These are phyloP conservation scores for Fusarium nygamai DNA, from an alignment of 2,329 filamentous ascomycete species.

Conservation along the genomic window DNA sequence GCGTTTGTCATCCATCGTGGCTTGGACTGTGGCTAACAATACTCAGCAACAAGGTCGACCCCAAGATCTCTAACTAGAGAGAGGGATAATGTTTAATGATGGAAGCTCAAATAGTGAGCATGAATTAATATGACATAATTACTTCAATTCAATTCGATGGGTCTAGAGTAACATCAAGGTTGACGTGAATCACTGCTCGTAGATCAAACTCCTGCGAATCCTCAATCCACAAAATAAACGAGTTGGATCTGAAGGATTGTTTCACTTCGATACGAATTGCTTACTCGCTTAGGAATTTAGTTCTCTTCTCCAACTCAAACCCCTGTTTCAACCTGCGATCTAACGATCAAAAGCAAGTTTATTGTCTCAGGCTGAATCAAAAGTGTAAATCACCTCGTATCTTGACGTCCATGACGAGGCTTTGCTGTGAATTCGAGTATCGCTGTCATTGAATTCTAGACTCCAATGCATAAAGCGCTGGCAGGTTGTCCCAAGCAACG, in stretches of 20 bases:
- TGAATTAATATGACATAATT: conserved; percentile 33
- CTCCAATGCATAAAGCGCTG: background rate
- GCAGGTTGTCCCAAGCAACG: conserved; percentile 34
- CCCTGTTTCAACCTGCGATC: background rate
- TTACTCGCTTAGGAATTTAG: conserved; percentile 5
- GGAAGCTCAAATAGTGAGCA: conserved; percentile 21
- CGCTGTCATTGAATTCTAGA: background rate
- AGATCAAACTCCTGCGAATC: background rate
- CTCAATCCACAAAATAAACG: conserved; percentile 8
- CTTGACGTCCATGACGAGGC: background rate
- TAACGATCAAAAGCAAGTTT: background rate
- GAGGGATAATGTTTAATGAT: conserved; percentile 14
- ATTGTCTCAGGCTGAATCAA: background rate
- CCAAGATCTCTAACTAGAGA: conserved; percentile 51
- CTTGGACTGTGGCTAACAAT: conserved; percentile 5
- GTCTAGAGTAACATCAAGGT: background rate
- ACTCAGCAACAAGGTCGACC: conserved; percentile 34
- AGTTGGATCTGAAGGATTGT: background rate
- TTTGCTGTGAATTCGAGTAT: background rate
- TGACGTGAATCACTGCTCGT: background rate
- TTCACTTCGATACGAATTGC: background rate
- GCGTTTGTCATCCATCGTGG: background rate
- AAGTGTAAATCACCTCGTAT: background rate
- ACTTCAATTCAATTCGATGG: background rate
- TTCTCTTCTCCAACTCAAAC: background rate